These are phyloP conservation scores for Ilex asprella DNA, from an alignment of 257 asterid species.

Conservation along the genomic window DNA sequence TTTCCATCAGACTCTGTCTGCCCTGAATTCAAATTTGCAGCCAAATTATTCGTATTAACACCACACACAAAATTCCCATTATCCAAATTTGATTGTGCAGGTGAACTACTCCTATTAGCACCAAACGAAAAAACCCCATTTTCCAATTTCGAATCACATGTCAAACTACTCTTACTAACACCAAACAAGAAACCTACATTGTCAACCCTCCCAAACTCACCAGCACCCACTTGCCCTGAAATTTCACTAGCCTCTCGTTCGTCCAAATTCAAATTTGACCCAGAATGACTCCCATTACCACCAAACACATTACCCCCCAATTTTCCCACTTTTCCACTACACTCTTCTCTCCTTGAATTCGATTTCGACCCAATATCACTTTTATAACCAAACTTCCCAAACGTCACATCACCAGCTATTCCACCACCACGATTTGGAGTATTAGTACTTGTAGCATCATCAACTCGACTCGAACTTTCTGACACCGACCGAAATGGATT, in stretches of 20 bases:
- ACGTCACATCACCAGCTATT: neutral
- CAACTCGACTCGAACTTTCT: neutral
- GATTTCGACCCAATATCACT: constrained; percentile 13
- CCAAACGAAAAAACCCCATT: constrained; percentile 23
- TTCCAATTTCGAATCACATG: constrained; percentile 2
- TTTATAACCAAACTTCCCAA: constrained; percentile 16
- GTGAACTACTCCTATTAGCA: constrained; percentile 19
- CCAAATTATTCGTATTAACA: constrained; percentile 11
- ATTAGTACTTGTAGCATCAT: constrained; percentile 1
- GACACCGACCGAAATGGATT: constrained; percentile 2
- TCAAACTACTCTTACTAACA: too few species aligned
- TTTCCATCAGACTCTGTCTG: constrained; percentile 15
- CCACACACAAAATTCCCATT: constrained; percentile 15
- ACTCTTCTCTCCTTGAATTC: neutral
- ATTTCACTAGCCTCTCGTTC: neutral
- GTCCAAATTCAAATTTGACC: constrained; percentile 3
- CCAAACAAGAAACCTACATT: too few species aligned
- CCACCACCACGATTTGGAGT: constrained; percentile 23
- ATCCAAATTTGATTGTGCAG: constrained; percentile 8
- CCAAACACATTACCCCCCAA: constrained; percentile 16
- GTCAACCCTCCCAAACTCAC: neutral
- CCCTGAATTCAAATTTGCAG: constrained; percentile 7
- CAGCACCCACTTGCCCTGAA: neutral
- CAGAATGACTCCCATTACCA: constrained; percentile 20
- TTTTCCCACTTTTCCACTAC: constrained; percentile 1